Base-by-base conservation (phyloP, 176 grass and related monocot genomes). In the Paspalum notatum region DNA sequence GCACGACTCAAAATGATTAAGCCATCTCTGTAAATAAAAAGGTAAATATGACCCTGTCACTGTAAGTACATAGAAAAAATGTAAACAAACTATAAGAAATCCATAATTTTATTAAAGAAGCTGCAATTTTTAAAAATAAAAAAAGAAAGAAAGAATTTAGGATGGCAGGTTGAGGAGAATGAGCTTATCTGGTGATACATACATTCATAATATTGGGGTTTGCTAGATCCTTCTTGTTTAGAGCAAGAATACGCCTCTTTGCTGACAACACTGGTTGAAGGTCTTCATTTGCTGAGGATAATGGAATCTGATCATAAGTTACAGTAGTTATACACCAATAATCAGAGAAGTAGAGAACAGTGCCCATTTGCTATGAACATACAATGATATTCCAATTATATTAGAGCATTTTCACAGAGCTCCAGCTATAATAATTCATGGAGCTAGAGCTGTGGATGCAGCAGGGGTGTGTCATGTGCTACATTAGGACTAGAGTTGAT, bases 211-310 rank as follows among this genome's bases (percentile, higher is more conserved):
- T 95, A 68, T 98, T 98, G 27, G 86, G 87, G 84, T 98, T 98
- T 60, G 95, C 90, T 8, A 98, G 86, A 83, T 98, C 95, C 78
- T 98, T 98, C 86, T 98, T 95, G 70, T 98, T 98, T 62, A 98
- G 82, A 85, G 90, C 88, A 87, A 98, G 88, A 62, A 98, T 93
- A 40, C 90, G 84, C 76, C 88, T 95, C 75, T 98, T 93, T 66
- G 82, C 80, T 53, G 89, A 48, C 51, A 98, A 81, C 25, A 93
- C 50, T 66, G 84, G 79, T 77, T 93, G 95, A 37, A 98, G 90
- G 48, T 98, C 90, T 71, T 95, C 86, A 72, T 98, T 93, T 46
- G 85, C 86, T 64, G 90, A 98, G 42, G 92, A 98, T 38, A 95
- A 78, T 24, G 95, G 95, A 62, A 98, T 95, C 95, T 93, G 90